Evolutionary conservation across 345 rosid species (phyloP).

Genomic region (Populus alba): DNA sequence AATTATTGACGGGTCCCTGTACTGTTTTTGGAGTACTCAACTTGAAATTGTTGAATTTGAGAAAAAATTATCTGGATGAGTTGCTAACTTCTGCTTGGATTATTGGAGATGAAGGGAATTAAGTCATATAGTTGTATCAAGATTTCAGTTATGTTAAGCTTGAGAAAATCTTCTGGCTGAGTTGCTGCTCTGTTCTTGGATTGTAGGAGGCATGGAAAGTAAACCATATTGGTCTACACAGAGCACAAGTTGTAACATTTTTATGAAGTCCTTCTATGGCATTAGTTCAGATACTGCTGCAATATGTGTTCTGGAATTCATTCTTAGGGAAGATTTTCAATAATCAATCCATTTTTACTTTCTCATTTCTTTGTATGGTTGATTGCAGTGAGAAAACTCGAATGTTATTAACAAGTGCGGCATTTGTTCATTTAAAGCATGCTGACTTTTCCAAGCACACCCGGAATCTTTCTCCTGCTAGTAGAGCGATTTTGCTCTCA

Average conservation of each 20-base stretch:
- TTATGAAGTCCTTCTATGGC: not conserved
- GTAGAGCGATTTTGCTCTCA: conserved; percentile 80
- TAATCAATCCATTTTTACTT: not conserved
- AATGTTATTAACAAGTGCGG: conserved; percentile 75
- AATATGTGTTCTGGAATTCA: not conserved
- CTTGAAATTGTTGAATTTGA: not conserved
- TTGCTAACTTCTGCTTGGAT: not conserved
- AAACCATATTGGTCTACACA: not conserved
- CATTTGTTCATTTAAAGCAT: conserved; percentile 76
- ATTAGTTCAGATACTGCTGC: not conserved
- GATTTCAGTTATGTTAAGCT: not conserved
- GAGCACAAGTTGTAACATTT: not conserved
- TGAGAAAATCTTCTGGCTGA: not conserved
- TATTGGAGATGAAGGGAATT: not conserved
- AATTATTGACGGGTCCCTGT: not conserved
- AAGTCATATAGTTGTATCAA: not conserved
- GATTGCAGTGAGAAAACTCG: conserved; percentile 66
- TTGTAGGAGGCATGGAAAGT: not conserved
- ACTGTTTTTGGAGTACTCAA: not conserved
- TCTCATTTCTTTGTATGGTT: conserved; percentile 12
- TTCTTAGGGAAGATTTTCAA: not conserved
- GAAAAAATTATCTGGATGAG: not conserved
- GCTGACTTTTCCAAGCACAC: conserved; percentile 77
- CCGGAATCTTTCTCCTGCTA: conserved; percentile 88
- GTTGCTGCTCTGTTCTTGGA: not conserved